Conservation (phyloP, 306 rosid species). For the Cyclanthera cordifolia region DNA sequence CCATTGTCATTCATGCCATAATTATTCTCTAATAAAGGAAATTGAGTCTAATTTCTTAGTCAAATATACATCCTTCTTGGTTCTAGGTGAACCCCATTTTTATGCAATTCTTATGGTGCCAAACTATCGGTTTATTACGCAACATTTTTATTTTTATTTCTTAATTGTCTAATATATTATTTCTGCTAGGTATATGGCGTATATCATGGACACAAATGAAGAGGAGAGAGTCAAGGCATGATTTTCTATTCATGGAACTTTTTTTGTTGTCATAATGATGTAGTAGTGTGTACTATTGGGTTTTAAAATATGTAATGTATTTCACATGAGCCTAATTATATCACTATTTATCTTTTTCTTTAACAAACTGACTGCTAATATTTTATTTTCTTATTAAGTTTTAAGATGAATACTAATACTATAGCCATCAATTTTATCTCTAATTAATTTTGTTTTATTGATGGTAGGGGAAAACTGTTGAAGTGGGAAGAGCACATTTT, state of each 20-base stretch:
- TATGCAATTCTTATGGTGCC: background rate
- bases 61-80: background rate
- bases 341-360: too few species aligned
- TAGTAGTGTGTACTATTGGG: background rate
- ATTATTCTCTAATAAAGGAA: background rate
- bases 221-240: conserved; percentile 90
- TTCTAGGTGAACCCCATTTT: background rate
- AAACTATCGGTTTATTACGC: background rate
- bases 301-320: background rate
- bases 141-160: background rate
- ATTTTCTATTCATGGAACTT: background rate
- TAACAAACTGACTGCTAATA: too few species aligned
- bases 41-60: background rate
- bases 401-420: background rate
- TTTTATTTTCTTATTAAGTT: conserved; percentile 3
- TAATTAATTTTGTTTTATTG: background rate
- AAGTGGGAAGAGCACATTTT: conserved; percentile 97
- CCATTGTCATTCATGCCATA: background rate
- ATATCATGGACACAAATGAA: conserved; percentile 97
- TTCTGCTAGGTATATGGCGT: conserved; percentile 88
- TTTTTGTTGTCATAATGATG: background rate
- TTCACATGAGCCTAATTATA: conserved; percentile 3
- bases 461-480: conserved; percentile 88
- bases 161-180: background rate
- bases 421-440: background rate